A percentile compares a stretch with the other conserved stretches of the same genome.
Conservation (phyloP, 306 rosid species). For the Trifolium dubium region DNA sequence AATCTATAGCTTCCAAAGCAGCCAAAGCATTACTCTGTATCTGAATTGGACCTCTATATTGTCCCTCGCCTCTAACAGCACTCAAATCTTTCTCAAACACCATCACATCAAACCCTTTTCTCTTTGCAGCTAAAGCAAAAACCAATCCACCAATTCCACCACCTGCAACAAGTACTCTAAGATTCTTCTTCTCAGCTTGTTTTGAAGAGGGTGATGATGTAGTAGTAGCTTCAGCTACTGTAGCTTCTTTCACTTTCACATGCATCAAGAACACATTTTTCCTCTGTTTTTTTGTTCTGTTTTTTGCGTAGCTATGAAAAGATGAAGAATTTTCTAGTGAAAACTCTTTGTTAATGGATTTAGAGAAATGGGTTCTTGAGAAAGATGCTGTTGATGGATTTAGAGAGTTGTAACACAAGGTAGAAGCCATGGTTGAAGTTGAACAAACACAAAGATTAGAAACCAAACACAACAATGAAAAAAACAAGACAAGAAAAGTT, state of each 20-base stretch:
- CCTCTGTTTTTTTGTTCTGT: slow-evolving; percentile 46
- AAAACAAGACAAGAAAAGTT: not conserved
- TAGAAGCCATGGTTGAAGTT: slow-evolving; percentile 59
- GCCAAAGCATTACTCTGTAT: slow-evolving; percentile 98
- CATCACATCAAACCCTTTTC: slow-evolving; percentile 84
- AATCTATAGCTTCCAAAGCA: slow-evolving; percentile 95
- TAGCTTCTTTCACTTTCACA: slow-evolving; percentile 62
- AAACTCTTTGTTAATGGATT: slow-evolving; percentile 50
- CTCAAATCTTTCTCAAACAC: slow-evolving; percentile 97
- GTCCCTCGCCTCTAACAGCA: slow-evolving; percentile 96
- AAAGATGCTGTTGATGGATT: slow-evolving; percentile 59
- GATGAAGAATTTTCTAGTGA: slow-evolving; percentile 50
- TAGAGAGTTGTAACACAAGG: slow-evolving; percentile 58
- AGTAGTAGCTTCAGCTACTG: slow-evolving; percentile 49
- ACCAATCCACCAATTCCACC: slow-evolving; percentile 99
- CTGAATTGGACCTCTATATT: slow-evolving; percentile 97
- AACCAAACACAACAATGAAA: not conserved
- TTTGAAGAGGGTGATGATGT: slow-evolving; percentile 7
- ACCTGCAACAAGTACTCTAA: slow-evolving; percentile 80
- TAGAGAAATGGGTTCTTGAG: slow-evolving; percentile 55
- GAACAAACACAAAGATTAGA: slow-evolving; percentile 4
- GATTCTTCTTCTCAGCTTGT: slow-evolving; percentile 51
- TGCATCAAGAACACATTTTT: slow-evolving; percentile 37
- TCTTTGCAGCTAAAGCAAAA: slow-evolving; percentile 91
- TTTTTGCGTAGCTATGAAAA: slow-evolving; percentile 32